Evolutionary conservation across 371 early-diverging fungal species (phyloP), one percentile per base, ranked within the genome.

Genomic region (Mycotypha africana): DNA sequence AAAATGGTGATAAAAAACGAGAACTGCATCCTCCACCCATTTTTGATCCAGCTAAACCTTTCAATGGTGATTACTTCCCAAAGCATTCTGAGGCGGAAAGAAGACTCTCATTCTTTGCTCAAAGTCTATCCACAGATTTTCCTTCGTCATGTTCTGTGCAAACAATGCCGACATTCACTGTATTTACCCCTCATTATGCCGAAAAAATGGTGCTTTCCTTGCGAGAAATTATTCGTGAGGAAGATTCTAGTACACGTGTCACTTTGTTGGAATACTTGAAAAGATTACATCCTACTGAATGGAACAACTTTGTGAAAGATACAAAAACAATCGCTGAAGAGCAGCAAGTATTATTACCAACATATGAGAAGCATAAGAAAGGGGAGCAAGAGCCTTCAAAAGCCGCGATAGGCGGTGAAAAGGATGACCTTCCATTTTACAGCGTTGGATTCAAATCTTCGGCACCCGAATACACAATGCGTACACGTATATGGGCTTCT

Each of bases 291-390:
- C 79, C 86, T 1, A 75, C 80, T 12, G 94, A 92, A 57, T 92
- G 92, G 92, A 86, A 83, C 34, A 90, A 92, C 70, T 93, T 91
- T 76, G 90, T 93, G 30, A 80, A 85, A 54, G 91, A 92, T 44
- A 92, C 89, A 48, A 91, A 89, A 74, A 79, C 85, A 30, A 55
- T 89, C 47, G 88, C 84, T 0, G 88, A 89, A 58, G 88, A 89
- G 53, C 45, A 34, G 8, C 42, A 58, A 0, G 40, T 44, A 2
- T n/a, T n/a, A n/a, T n/a, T n/a, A n/a, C n/a, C n/a, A n/a, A n/a
- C n/a, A n/a, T n/a, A n/a, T n/a, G n/a, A n/a, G n/a, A n/a, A n/a
- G n/a, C n/a, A n/a, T n/a, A n/a, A n/a, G n/a, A n/a, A n/a, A n/a
- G n/a, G n/a, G n/a, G n/a, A n/a, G n/a, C n/a, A n/a, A n/a, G n/a